A percentile compares a stretch with the other conserved stretches of the same genome.
Evolutionary conservation across 495 filamentous ascomycete genomes (phyloP).

Genomic region (Aspergillus steynii): DNA sequence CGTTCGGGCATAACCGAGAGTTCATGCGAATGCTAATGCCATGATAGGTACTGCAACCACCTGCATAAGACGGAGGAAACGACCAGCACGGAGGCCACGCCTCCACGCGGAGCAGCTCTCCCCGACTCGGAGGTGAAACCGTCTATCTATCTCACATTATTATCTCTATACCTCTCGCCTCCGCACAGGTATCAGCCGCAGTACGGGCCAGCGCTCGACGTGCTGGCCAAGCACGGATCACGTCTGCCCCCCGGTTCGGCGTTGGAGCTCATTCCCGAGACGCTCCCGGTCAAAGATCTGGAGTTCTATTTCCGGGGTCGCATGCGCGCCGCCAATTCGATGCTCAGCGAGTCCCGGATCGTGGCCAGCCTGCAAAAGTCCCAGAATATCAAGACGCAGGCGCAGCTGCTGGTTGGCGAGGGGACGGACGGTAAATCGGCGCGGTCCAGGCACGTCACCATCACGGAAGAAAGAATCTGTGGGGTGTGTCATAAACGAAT

Average conservation of each 20-base stretch:
- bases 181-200: constrained; percentile 72
- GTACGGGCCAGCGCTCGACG: constrained; percentile 76
- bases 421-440: constrained; percentile 52
- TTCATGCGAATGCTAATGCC: constrained; percentile 16
- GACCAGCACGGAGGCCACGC: constrained; percentile 31
- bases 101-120: constrained; percentile 36
- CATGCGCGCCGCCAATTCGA: constrained; percentile 81
- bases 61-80: constrained; percentile 63
- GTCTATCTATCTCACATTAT: constrained; percentile 86
- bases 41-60: constrained; percentile 79
- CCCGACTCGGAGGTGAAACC: constrained; percentile 57
- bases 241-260: constrained; percentile 85
- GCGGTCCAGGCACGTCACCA: constrained; percentile 70
- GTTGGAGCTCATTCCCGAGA: constrained; percentile 78
- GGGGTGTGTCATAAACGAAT: constrained; percentile 90
- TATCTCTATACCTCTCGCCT: constrained; percentile 87
- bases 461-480: constrained; percentile 85
- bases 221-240: constrained; percentile 88
- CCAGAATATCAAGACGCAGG: constrained; percentile 70
- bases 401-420: constrained; percentile 66
- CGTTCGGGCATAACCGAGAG: constrained; percentile 14
- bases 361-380: constrained; percentile 70
- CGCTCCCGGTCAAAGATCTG: constrained; percentile 73
- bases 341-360: constrained; percentile 76
- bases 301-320: constrained; percentile 90